Evolutionary conservation across 176 grass and related monocot genomes (phyloP), one percentile per base, ranked within the genome.

Genomic region (Oryza officinalis): DNA sequence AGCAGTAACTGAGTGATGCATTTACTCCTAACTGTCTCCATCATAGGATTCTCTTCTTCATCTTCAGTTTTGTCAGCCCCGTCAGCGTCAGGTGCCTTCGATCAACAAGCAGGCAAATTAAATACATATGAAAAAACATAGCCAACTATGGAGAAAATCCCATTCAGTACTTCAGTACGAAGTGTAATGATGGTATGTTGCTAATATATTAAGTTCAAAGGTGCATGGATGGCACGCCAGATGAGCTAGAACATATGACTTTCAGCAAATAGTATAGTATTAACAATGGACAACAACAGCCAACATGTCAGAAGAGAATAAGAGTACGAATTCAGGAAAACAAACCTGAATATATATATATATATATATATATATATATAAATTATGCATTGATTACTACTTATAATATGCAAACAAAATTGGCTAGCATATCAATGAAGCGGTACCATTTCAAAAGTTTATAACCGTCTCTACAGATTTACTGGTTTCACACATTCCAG

Each of bases 11-110:
- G 97, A 50, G 97, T 99, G 50, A 99, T 92, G 47, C 97, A 99
- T 88, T 96, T 99, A 84, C 97, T 94, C 85, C 91, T 96, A 81
- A 96, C 92, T 63, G 89, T 92, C 72, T 99, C 93, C 97, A 94
- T 99, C 82, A 90, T 88, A 64, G 91, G 86, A 76, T 80, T 92
- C 18, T 92, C 93, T 81, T 96, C 94, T 70, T 91, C 94, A 59
- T 91, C 87, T 68, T 92, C 90, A 68, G 86, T 86, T 45, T 86
- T 85, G 49, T 85, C 85, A 86, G 61, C 69, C 75, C 80, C 93
- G 33, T 85, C 89, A 79, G 84, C 84, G 79, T 94, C 86, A 79
- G 82, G 73, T 76, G 78, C 54, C 93, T 96, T 96, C 76, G 26
- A 90, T 80, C 46, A 79, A 92, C 44, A 97, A 57, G 41, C 75